Evolutionary conservation across 163 green algal species (phyloP), one percentile per base, ranked within the genome.

Genomic region (Chlorella variabilis): DNA sequence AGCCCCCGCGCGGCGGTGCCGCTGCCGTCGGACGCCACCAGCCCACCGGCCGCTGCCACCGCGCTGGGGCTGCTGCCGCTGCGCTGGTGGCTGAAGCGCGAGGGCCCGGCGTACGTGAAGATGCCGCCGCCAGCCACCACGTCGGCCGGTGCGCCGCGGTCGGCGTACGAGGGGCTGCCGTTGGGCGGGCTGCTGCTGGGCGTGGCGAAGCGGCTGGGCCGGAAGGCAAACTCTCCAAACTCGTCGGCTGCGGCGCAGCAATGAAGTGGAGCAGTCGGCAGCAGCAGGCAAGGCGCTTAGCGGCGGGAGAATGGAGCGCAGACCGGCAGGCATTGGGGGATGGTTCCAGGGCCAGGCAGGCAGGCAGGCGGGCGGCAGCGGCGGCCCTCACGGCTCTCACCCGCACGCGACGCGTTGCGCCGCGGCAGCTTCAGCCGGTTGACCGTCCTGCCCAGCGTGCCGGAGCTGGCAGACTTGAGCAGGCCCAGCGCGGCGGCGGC

Each of bases 141-240:
- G 1, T 70, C 56, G 0, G 34, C 33, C 31, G 1, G 54, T 3
- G n/a, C 3, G 59, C n/a, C 27, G 29, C n/a, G 59, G 23, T 29
- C 25, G 62, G 33, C n/a, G 18, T 69, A n/a, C 17, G 73, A 34
- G 15, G 73, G 73, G 73, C 73, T 80, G 73, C 73, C 73, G 27
- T 8, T 7, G 1, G 18, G 38, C 6, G 73, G 73, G 73, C 73
- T 80, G 73, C 54, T 48, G 56, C 59, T 80, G 54, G 73, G 73
- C 4, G 36, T 34, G 54, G 34, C 41, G 33, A 80, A 80, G 4
- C 73, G 38, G 73, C 73, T 80, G 56, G 73, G 73, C 54, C 73
- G 54, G 73, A 80, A 80, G 27, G 73, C 73, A 80, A 80, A 80
- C 36, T 80, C 73, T 0, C 73, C 73, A 70, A 80, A 80, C 21